phyloP scores from a whole-genome alignment of 2,329 filamentous ascomycete species.

The Penicillium sp. region DNA sequence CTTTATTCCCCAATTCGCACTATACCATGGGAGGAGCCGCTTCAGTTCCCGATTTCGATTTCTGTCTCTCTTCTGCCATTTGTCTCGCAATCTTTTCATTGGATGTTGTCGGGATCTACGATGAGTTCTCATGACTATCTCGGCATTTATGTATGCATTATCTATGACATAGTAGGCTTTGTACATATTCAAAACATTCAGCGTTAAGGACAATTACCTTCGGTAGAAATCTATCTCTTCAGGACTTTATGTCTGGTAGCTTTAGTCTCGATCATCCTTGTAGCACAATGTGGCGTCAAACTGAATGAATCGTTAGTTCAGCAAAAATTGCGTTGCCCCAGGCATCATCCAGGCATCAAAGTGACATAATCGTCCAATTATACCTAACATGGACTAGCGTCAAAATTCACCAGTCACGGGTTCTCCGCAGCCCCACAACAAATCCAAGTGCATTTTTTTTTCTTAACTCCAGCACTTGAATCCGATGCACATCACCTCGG shows the following conservation, averaged over 20 bases:
- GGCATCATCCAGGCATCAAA: neutral
- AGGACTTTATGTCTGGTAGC: no score
- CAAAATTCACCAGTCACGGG: conserved; percentile 19
- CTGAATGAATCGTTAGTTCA: neutral
- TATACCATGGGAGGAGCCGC: conserved; percentile 25
- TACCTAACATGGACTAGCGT: conserved; percentile 12
- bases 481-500: conserved; percentile 12
- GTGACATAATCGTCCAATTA: conserved; percentile 16
- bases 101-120: neutral
- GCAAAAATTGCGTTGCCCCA: neutral
- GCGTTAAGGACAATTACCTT: neutral
- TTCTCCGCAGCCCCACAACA: conserved; percentile 27
- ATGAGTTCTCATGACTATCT: neutral
- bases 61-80: neutral
- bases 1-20: conserved; percentile 15
- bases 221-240: no score
- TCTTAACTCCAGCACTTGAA: conserved; percentile 5
- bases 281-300: no score
- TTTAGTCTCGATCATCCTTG: no score
- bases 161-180: neutral
- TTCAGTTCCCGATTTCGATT: conserved; percentile 13
- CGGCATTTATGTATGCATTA: neutral
- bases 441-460: conserved; percentile 7
- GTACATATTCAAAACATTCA: neutral
- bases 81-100: neutral